Conservation (phyloP, 305 asterid genomes). For the Coffea humblotiana region DNA sequence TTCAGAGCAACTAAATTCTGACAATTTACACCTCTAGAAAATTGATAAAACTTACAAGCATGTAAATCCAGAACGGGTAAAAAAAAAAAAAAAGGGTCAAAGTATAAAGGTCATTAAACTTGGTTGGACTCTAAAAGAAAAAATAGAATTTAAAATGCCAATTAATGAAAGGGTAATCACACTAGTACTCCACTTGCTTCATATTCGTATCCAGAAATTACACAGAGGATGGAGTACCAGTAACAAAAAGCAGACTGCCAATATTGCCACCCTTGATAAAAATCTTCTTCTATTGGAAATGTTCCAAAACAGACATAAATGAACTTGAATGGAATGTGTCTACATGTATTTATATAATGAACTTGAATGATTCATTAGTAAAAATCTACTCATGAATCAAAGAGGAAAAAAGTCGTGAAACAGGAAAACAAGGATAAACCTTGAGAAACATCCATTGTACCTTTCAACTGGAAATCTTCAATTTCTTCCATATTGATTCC, state of each 20-base stretch:
- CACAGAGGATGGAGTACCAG: no score
- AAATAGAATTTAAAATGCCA: no score
- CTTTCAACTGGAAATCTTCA: constrained; percentile 78
- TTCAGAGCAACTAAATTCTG: background rate
- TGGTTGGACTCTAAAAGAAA: background rate
- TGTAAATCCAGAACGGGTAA: no score
- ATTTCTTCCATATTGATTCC: constrained; percentile 70
- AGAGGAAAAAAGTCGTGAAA: background rate
- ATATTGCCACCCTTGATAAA: no score
- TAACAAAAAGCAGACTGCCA: no score
- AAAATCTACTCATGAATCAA: background rate
- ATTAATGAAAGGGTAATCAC: no score
- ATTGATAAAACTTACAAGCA: background rate
- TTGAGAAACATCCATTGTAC: constrained; percentile 31
- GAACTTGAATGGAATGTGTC: background rate
- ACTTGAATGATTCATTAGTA: background rate
- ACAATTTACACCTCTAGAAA: background rate
- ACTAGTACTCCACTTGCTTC: no score
- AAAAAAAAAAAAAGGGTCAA: no score
- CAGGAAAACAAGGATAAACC: background rate
- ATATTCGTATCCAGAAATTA: no score
- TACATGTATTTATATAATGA: background rate
- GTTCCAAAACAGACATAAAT: background rate
- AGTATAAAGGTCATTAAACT: background rate
- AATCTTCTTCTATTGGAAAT: background rate